A percentile compares a stretch with the other conserved stretches of the same genome.
phyloP scores from a whole-genome alignment of 192 early-diverging fungal species.

The Thoreauomyces humboldtii region DNA sequence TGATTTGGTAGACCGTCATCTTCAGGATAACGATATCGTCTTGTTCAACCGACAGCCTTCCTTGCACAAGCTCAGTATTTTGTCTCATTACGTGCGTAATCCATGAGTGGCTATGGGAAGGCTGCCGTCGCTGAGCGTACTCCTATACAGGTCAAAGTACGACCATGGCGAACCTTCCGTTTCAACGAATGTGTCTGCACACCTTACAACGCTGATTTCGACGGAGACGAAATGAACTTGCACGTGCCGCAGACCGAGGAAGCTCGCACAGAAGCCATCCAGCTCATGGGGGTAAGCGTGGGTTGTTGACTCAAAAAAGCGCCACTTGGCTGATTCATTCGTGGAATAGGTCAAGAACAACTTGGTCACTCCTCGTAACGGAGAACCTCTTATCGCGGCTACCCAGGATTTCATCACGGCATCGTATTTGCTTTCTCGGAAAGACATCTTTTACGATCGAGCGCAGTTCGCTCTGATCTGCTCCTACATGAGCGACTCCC shows the following conservation, averaged over 20 bases:
- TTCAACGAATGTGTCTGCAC: conserved; percentile 99
- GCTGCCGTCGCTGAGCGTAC: too few species aligned
- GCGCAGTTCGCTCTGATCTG: conserved; percentile 89
- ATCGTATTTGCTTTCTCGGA: conserved; percentile 86
- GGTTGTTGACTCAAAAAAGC: too few species aligned
- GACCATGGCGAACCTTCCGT: conserved; percentile 96
- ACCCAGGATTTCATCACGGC: conserved; percentile 99
- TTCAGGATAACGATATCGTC: conserved; percentile 90
- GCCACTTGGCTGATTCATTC: neutral
- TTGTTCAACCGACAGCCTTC: conserved; percentile 99
- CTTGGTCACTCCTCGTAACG: conserved; percentile 96
- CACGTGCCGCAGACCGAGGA: conserved; percentile 99
- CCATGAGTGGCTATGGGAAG: too few species aligned
- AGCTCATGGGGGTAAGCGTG: conserved; percentile 86
- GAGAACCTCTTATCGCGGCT: conserved; percentile 96
- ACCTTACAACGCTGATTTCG: conserved; percentile 99
- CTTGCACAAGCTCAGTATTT: conserved; percentile 93
- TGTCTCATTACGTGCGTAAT: conserved; percentile 85
- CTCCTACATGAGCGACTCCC: conserved; percentile 86
- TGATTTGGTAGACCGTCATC: conserved; percentile 94
- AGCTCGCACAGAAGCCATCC: conserved; percentile 91
- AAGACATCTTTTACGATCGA: conserved; percentile 94
- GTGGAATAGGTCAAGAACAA: conserved; percentile 79
- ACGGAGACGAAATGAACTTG: conserved; percentile 99
- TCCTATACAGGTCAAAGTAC: conserved; percentile 61